Evolutionary conservation across 2,329 filamentous ascomycete genomes (phyloP).

Genomic region (Stemphylium beticola): DNA sequence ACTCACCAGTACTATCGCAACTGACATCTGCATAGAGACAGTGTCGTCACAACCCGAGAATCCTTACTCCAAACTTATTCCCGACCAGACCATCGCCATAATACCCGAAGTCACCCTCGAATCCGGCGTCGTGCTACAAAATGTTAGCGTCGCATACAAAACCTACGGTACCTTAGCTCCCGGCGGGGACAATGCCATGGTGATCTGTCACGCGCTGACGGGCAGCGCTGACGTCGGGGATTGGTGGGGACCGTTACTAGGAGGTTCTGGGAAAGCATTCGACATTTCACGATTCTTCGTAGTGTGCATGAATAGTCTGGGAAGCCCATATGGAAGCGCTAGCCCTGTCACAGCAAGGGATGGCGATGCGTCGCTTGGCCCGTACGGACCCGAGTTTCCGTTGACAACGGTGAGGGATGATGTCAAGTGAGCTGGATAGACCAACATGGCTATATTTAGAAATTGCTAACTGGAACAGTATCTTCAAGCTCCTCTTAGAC

Average conservation of each 20-base stretch:
- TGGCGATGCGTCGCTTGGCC: constrained; percentile 73
- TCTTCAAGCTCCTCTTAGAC: constrained; percentile 81
- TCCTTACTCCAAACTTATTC: constrained; percentile 84
- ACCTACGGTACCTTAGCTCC: constrained; percentile 65
- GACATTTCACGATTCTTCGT: constrained; percentile 85
- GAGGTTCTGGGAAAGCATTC: constrained; percentile 78
- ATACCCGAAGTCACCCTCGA: constrained; percentile 92
- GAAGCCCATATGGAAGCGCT: constrained; percentile 85
- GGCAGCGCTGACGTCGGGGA: constrained; percentile 84
- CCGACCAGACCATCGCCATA: constrained; percentile 84
- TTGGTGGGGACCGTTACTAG: constrained; percentile 86
- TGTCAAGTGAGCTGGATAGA: constrained; percentile 71
- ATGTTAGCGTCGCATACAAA: constrained; percentile 73
- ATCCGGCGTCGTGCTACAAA: constrained; percentile 81
- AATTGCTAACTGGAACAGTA: constrained; percentile 52
- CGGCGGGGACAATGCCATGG: constrained; percentile 65
- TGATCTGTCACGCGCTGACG: constrained; percentile 82
- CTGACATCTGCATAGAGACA: constrained; percentile 40
- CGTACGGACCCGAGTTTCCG: constrained; percentile 95
- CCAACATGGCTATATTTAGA: neutral
- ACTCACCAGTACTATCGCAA: constrained; percentile 1
- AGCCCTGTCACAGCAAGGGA: constrained; percentile 89
- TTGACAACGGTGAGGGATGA: constrained; percentile 95
- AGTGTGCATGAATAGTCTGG: constrained; percentile 83
- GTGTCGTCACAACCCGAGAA: constrained; percentile 79